These are phyloP conservation scores for Backusella parvicylindrica DNA, from an alignment of 192 early-diverging fungal genomes.

Conservation along the genomic window DNA sequence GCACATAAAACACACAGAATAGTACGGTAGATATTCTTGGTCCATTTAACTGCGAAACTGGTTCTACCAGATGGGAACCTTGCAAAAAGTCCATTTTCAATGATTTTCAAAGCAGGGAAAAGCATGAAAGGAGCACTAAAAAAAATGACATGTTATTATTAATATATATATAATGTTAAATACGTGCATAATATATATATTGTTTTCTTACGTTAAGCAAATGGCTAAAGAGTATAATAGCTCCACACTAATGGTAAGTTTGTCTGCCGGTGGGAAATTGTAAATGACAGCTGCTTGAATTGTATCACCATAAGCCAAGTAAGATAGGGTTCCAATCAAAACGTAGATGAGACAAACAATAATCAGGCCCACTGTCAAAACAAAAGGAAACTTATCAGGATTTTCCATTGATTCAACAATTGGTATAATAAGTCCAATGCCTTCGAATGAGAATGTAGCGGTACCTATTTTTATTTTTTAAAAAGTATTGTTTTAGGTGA, in stretches of 20 bases:
- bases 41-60: slow-evolving; percentile 61
- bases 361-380: slow-evolving; percentile 62
- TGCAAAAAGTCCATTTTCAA: slow-evolving; percentile 70
- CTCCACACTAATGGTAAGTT: slow-evolving; percentile 61
- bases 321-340: slow-evolving; percentile 68
- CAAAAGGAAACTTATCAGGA: slow-evolving; percentile 69
- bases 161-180: too few relatives aligned
- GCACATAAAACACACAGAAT: slow-evolving; percentile 60
- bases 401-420: slow-evolving; percentile 78
- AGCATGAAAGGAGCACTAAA: slow-evolving; percentile 69
- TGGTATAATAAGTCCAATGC: slow-evolving; percentile 54
- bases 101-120: slow-evolving; percentile 84
- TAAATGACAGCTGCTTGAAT: slow-evolving; percentile 80
- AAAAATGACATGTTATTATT: too few relatives aligned
- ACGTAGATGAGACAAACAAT: slow-evolving; percentile 68
- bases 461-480: slow-evolving; percentile 55
- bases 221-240: slow-evolving; percentile 85
- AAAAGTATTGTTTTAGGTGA: neutral
- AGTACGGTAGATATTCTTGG: slow-evolving; percentile 66
- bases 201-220: slow-evolving; percentile 55
- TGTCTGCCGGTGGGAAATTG: slow-evolving; percentile 65
- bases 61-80: slow-evolving; percentile 43
- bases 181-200: too few relatives aligned
- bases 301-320: slow-evolving; percentile 71
- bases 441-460: slow-evolving; percentile 46